Evolutionary conservation across 2,329 filamentous ascomycete species (phyloP).

Genomic region (Ceratocystis eucalypticola): DNA sequence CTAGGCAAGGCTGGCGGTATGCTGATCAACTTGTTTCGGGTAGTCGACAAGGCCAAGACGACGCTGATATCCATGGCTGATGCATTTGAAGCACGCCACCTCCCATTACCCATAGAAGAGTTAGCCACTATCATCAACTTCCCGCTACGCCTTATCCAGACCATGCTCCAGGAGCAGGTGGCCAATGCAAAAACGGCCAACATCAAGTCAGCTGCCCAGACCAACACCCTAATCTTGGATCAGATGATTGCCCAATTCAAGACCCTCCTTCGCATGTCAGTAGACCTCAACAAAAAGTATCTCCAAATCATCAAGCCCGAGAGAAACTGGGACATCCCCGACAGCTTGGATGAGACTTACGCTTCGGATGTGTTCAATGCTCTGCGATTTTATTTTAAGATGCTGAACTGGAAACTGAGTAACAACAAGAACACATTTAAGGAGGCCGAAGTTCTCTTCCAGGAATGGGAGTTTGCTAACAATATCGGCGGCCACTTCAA

Average conservation of each 20-base stretch:
- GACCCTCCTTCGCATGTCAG: slow-evolving; percentile 78
- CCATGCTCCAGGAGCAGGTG: slow-evolving; percentile 84
- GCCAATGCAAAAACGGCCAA: slow-evolving; percentile 74
- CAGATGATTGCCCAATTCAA: slow-evolving; percentile 98
- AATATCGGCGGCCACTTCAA: slow-evolving; percentile 83
- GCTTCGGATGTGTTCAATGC: slow-evolving; percentile 84
- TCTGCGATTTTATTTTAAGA: slow-evolving; percentile 95
- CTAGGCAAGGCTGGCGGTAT: slow-evolving; percentile 41
- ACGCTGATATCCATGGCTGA: slow-evolving; percentile 78
- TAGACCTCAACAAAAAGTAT: slow-evolving; percentile 84
- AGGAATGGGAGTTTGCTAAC: slow-evolving; percentile 97
- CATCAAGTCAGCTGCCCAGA: slow-evolving; percentile 87
- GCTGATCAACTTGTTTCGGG: slow-evolving; percentile 66
- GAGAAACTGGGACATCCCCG: slow-evolving; percentile 86
- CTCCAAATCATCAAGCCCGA: slow-evolving; percentile 71
- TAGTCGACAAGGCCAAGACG: slow-evolving; percentile 86
- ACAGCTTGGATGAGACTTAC: slow-evolving; percentile 93
- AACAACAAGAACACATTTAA: slow-evolving; percentile 99
- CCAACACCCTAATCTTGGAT: slow-evolving; percentile 86
- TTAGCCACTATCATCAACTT: slow-evolving; percentile 94
- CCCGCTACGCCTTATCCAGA: slow-evolving; percentile 85
- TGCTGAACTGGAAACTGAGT: slow-evolving; percentile 94
- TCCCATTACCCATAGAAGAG: slow-evolving; percentile 94
- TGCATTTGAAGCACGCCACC: slow-evolving; percentile 73
- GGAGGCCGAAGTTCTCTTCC: slow-evolving; percentile 90